These are phyloP conservation scores for Thelonectria blattea DNA, from an alignment of 2,329 filamentous ascomycete species.

Conservation along the genomic window DNA sequence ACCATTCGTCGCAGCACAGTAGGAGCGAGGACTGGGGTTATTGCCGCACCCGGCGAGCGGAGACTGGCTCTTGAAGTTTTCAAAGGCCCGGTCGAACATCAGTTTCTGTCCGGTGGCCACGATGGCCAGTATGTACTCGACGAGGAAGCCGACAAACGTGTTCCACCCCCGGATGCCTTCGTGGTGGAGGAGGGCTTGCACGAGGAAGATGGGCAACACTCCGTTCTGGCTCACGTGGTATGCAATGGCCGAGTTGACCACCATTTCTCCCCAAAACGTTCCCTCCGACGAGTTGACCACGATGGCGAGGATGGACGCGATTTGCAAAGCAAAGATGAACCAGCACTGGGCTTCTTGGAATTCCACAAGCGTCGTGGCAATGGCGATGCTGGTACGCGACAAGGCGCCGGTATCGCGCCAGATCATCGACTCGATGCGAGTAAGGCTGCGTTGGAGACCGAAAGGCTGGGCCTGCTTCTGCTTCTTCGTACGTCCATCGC, in stretches of 20 bases:
- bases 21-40: slow-evolving; percentile 48
- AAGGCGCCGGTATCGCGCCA: slow-evolving; percentile 46
- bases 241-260: slow-evolving; percentile 46
- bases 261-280: slow-evolving; percentile 48
- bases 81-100: slow-evolving; percentile 43
- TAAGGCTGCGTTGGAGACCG: slow-evolving; percentile 40
- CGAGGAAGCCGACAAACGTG: slow-evolving; percentile 48
- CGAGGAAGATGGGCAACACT: slow-evolving; percentile 46
- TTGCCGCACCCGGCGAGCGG: slow-evolving; percentile 42
- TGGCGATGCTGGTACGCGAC: slow-evolving; percentile 47
- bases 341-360: slow-evolving; percentile 49
- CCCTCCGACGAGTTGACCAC: slow-evolving; percentile 49
- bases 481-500: slow-evolving; percentile 28
- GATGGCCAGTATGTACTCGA: slow-evolving; percentile 47
- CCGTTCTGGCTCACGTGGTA: slow-evolving; percentile 48
- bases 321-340: slow-evolving; percentile 49
- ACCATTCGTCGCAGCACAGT: slow-evolving; percentile 45
- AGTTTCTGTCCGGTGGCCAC: slow-evolving; percentile 47
- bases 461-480: slow-evolving; percentile 29
- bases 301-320: slow-evolving; percentile 49
- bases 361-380: slow-evolving; percentile 49
- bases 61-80: slow-evolving; percentile 43
- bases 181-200: slow-evolving; percentile 47
- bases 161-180: slow-evolving; percentile 50
- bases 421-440: slow-evolving; percentile 45